Conservation (phyloP, 306 rosid genomes). For the Canavalia ensiformis region DNA sequence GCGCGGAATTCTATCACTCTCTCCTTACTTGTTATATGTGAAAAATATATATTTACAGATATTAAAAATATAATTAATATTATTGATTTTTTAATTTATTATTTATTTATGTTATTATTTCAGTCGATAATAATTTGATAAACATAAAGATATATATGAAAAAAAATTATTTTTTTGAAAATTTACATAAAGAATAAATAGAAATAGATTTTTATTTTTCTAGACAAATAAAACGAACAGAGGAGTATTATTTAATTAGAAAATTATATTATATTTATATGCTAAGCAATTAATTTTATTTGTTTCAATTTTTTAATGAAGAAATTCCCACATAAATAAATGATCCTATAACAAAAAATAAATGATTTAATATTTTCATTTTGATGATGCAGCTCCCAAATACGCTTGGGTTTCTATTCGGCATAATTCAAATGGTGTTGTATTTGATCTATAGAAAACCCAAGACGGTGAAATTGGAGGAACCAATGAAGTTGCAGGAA, state of each 20-base stretch:
- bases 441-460: constrained; percentile 69
- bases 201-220: too few species aligned
- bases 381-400: constrained; percentile 78
- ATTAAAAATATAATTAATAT: too few species aligned
- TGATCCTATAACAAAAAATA: not conserved
- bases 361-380: constrained; percentile 5
- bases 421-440: constrained; percentile 83
- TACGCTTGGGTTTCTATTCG: constrained; percentile 80
- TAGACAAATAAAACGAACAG: too few species aligned
- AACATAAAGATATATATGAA: too few species aligned
- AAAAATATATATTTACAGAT: too few species aligned
- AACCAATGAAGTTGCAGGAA: constrained; percentile 67
- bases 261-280: not conserved
- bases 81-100: too few species aligned
- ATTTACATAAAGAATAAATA: too few species aligned
- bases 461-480: constrained; percentile 42
- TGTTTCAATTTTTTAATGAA: not conserved
- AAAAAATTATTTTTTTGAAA: too few species aligned
- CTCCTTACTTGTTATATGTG: too few species aligned
- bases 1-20: not conserved
- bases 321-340: too few species aligned
- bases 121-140: too few species aligned
- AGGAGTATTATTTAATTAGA: not conserved
- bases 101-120: too few species aligned
- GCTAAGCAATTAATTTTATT: not conserved